phyloP scores from a whole-genome alignment of 2,329 filamentous ascomycete species.

The Sphaerulina vaccinii region DNA sequence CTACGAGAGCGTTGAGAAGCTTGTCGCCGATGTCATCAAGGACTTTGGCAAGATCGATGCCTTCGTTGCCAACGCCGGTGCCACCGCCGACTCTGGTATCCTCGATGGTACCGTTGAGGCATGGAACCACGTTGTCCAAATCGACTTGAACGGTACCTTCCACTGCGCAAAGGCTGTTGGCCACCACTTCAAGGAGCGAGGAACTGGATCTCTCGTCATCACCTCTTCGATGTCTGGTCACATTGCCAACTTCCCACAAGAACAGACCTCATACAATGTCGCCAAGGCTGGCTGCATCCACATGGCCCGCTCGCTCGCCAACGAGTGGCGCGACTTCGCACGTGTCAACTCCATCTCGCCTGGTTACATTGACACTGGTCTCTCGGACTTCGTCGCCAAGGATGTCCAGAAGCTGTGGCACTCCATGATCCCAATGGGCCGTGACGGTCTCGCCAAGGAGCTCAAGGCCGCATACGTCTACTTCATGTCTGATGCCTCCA shows the following conservation, averaged over 20 bases:
- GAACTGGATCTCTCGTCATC: slow-evolving; percentile 64
- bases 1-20: slow-evolving; percentile 56
- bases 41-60: slow-evolving; percentile 71
- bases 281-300: slow-evolving; percentile 65
- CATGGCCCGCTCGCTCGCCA: slow-evolving; percentile 60
- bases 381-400: slow-evolving; percentile 64
- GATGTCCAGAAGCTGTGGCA: slow-evolving; percentile 58
- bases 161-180: slow-evolving; percentile 89
- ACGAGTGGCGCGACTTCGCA: slow-evolving; percentile 69
- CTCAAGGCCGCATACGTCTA: slow-evolving; percentile 61
- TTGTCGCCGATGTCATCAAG: slow-evolving; percentile 59
- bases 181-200: slow-evolving; percentile 68
- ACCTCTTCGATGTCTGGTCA: slow-evolving; percentile 75
- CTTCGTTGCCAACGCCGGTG: slow-evolving; percentile 69
- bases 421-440: slow-evolving; percentile 60
- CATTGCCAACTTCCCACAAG: slow-evolving; percentile 79
- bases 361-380: slow-evolving; percentile 67
- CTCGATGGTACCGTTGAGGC: slow-evolving; percentile 69
- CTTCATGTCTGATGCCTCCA: slow-evolving; percentile 52
- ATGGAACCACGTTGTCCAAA: slow-evolving; percentile 74
- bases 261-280: slow-evolving; percentile 65
- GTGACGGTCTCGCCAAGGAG: slow-evolving; percentile 64
- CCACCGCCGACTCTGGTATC: slow-evolving; percentile 66
- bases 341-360: slow-evolving; percentile 68
- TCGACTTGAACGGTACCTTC: slow-evolving; percentile 83